Evolutionary conservation across 2,329 filamentous ascomycete genomes (phyloP).

Genomic region (Penicillium concentricum): DNA sequence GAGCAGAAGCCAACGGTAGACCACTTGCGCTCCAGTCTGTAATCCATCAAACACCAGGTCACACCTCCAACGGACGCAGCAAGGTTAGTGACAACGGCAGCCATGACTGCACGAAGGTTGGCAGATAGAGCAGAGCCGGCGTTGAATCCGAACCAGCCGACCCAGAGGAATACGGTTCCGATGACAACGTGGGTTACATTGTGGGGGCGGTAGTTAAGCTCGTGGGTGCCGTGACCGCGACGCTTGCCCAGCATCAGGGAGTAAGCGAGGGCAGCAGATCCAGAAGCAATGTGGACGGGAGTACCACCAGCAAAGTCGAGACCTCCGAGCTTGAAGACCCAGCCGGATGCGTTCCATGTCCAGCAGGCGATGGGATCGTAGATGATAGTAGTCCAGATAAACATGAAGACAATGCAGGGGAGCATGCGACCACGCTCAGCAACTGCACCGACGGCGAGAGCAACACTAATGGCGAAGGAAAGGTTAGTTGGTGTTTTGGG

Average conservation of each 20-base stretch:
- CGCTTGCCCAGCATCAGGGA: conserved; percentile 88
- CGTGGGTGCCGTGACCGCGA: conserved; percentile 78
- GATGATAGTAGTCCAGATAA: conserved; percentile 84
- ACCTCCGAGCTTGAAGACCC: conserved; percentile 75
- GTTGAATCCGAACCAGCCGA: conserved; percentile 96
- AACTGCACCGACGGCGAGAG: conserved; percentile 78
- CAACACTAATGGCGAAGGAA: conserved; percentile 56
- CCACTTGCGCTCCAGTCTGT: conserved; percentile 86
- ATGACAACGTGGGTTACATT: conserved; percentile 92
- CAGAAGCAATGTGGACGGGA: conserved; percentile 84
- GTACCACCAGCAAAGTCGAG: conserved; percentile 89
- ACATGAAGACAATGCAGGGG: conserved; percentile 87
- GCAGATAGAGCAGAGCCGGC: conserved; percentile 78
- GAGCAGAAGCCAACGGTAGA: conserved; percentile 92
- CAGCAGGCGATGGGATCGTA: conserved; percentile 94
- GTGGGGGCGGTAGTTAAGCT: conserved; percentile 88
- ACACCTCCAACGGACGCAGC: conserved; percentile 81
- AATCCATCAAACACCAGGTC: conserved; percentile 87
- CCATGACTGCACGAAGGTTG: conserved; percentile 83
- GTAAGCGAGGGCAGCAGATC: conserved; percentile 80
- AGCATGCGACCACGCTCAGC: conserved; percentile 86
- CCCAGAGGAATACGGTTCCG: conserved; percentile 90
- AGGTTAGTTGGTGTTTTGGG: conserved; percentile 30
- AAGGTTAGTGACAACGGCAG: conserved; percentile 80
- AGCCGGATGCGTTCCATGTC: conserved; percentile 85